Evolutionary conservation across 495 filamentous ascomycete species (phyloP), one percentile per base, ranked within the genome.

Genomic region (Rhypophila decipiens): DNA sequence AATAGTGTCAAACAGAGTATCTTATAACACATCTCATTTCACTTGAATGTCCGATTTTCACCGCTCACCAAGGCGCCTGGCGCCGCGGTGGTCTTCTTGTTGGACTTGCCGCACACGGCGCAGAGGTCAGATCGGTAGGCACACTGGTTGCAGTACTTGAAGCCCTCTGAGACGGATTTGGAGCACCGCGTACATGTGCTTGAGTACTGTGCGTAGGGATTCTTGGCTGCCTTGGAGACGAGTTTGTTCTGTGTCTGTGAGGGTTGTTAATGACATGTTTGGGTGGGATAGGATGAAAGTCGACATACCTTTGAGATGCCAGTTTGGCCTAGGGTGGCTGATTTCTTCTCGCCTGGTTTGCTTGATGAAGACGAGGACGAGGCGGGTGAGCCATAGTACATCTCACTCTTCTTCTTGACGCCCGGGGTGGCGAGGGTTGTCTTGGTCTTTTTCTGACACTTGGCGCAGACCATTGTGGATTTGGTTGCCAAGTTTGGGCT

Each of bases 331-430:
- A 76, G 47, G 2, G 79, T 79, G 42, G 77, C 76, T 23, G 69
- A 68, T 31, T 62, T 65, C 47, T 68, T 73, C 1, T 54, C 58
- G 35, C 49, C 57, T n/a, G 55, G 40, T 15, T 56, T 51, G 7
- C 65, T 63, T 8, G 79, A 74, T 3, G 63, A 49, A 2, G 60
- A 67, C 7, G 79, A 74, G 2, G 63, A 49, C 2, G 60, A 67
- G 22, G 73, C 71, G 2, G 79, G 66, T 1, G 82, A 85, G 42
- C 83, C 83, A 58, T 81, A 77, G 69, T 87, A 87, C 72, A 86
- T 79, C 31, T 87, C 83, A 59, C 65, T 78, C 66, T 83, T 85
- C 61, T 77, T 79, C 61, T 87, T 85, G 53, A 87, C 83, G 24
- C 73, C 74, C 0, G 83, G 83, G 1, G 83, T 86, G 47, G 80